A percentile compares a stretch with the other conserved stretches of the same genome.
phyloP scores from a whole-genome alignment of 352 stramenopile species.

The Globisporangium sylvaticum region DNA sequence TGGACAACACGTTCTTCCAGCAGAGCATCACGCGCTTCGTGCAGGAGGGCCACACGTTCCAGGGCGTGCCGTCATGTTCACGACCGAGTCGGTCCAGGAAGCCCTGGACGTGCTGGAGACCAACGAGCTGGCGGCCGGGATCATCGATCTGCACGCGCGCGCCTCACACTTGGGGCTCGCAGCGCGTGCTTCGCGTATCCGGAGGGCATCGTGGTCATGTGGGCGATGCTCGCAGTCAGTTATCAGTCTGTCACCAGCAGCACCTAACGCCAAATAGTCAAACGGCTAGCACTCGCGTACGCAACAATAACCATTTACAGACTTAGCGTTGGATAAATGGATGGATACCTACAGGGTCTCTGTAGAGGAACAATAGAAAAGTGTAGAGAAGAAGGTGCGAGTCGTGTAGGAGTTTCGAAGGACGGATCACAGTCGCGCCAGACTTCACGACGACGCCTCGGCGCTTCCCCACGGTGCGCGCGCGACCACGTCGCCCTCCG shows the following conservation, averaged over 20 bases:
- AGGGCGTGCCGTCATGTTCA: slow-evolving; percentile 77
- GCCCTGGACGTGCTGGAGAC: slow-evolving; percentile 39
- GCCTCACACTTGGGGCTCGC: slow-evolving; percentile 65
- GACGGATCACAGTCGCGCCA: not conserved
- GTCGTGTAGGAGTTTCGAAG: not conserved
- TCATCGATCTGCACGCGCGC: slow-evolving; percentile 61
- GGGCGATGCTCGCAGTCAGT: slow-evolving; percentile 83
- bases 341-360: slow-evolving; percentile 2
- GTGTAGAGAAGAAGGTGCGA: not conserved
- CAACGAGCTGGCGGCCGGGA: slow-evolving; percentile 46
- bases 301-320: not conserved
- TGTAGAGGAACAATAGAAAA: slow-evolving; percentile 2
- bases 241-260: slow-evolving; percentile 35
- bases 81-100: slow-evolving; percentile 22
- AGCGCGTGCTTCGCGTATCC: slow-evolving; percentile 80
- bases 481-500: slow-evolving; percentile 35
- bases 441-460: slow-evolving; percentile 16
- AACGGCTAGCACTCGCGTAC: not conserved
- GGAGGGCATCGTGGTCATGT: slow-evolving; percentile 57
- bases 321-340: not conserved
- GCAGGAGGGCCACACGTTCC: slow-evolving; percentile 77
- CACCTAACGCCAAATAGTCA: not conserved
- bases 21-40: slow-evolving; percentile 78
- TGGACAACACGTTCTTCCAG: slow-evolving; percentile 83
- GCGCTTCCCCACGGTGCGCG: slow-evolving; percentile 40